Evolutionary conservation across 2,329 filamentous ascomycete genomes (phyloP).

Genomic region (Aspergillus melleus): DNA sequence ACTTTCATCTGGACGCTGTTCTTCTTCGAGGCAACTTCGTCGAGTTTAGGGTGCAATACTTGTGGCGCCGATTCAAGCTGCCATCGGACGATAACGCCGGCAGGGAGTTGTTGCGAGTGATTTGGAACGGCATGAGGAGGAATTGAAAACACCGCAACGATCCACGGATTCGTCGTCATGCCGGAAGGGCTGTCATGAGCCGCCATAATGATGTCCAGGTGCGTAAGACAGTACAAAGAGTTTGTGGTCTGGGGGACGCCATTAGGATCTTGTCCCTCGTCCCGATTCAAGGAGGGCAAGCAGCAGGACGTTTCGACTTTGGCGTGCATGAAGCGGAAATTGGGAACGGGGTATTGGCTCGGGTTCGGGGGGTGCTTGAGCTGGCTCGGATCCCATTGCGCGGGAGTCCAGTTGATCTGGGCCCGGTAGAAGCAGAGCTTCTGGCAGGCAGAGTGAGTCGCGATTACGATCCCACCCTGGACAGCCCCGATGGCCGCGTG

Average conservation of each 20-base stretch:
- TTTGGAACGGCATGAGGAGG: slow-evolving; percentile 51
- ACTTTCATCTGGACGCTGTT: slow-evolving; percentile 51
- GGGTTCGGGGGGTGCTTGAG: slow-evolving; percentile 28
- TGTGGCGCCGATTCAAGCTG: slow-evolving; percentile 68
- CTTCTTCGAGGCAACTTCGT: slow-evolving; percentile 68
- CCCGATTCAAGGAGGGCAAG: slow-evolving; percentile 28
- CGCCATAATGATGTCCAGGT: slow-evolving; percentile 71
- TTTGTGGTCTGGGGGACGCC: slow-evolving; percentile 27
- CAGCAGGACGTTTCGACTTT: slow-evolving; percentile 38
- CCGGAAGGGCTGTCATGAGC: slow-evolving; percentile 58
- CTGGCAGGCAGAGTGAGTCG: slow-evolving; percentile 56
- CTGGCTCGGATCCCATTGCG: slow-evolving; percentile 53
- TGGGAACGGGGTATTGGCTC: slow-evolving; percentile 34
- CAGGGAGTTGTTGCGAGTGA: slow-evolving; percentile 61
- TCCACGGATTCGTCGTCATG: slow-evolving; percentile 60
- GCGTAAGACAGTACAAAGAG: slow-evolving; percentile 63
- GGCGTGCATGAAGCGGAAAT: slow-evolving; percentile 38
- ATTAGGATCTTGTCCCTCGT: slow-evolving; percentile 24
- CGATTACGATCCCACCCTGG: slow-evolving; percentile 55
- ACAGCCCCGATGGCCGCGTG: slow-evolving; percentile 76
- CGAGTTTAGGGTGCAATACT: slow-evolving; percentile 71
- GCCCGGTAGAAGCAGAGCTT: slow-evolving; percentile 75
- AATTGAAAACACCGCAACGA: slow-evolving; percentile 73
- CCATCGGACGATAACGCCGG: slow-evolving; percentile 81
- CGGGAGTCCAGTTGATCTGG: slow-evolving; percentile 70